phyloP scores from a whole-genome alignment of 768 basidiomycete genomes.

The Amanita rimosa region DNA sequence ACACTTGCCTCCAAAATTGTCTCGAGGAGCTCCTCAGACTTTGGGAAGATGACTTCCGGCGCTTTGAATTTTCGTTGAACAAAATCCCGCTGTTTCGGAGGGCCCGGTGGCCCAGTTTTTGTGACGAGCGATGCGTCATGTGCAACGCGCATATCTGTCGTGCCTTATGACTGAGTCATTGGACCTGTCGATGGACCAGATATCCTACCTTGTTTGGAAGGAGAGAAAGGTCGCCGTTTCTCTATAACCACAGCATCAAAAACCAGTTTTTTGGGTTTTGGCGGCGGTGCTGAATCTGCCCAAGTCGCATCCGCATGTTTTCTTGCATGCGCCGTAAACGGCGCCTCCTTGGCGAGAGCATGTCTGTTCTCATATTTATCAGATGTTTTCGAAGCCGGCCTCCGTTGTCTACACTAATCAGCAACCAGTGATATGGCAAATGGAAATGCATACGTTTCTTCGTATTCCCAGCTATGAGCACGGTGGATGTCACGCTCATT shows the following conservation, averaged over 20 bases:
- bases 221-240: not conserved
- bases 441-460: not conserved
- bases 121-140: not conserved
- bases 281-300: not conserved
- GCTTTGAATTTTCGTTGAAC: not conserved
- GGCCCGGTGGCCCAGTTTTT: not conserved
- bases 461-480: not conserved
- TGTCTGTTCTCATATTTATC: not conserved
- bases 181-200: not conserved
- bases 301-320: not conserved
- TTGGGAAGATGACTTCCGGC: not conserved
- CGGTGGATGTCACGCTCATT: not conserved
- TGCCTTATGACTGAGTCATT: not conserved
- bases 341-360: not conserved
- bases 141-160: not conserved
- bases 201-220: not conserved
- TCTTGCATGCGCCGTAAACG: not conserved
- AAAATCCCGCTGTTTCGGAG: not conserved
- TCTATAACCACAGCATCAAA: conserved; percentile 1
- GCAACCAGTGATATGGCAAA: not conserved
- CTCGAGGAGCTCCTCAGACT: not conserved
- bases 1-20: not conserved
- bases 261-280: not conserved
- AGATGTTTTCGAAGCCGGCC: not conserved
- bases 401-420: not conserved